Base-by-base conservation (phyloP, 371 early-diverging fungal genomes). In the Enteropsectra breve region DNA sequence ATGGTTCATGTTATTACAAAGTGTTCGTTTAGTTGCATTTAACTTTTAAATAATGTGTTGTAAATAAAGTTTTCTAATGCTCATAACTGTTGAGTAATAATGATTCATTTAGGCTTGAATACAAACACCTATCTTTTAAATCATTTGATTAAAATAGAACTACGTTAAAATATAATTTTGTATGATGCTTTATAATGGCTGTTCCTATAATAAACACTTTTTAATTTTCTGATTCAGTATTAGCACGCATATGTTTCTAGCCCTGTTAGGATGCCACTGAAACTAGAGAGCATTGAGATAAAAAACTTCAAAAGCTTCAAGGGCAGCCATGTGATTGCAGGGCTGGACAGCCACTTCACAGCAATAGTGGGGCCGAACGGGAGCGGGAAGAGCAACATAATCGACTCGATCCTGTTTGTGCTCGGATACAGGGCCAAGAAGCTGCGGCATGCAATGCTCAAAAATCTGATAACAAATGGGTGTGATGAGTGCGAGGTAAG, bases 371-470 rank as follows among this genome's bases (percentile, higher is more conserved):
- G 97, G 0, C 94, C 94, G 1, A 97, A 97, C 71, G 98, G 99
- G n/a, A 91, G 90, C 18, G 99, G 97, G 33, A 99, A 93, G 57
- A 92, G 92, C 5, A 99, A 97, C 73, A 94, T 99, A 18, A 97
- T 99, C 71, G 99, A 99, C 79, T 85, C 92, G 0, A 83, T 99
- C 34, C 80, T 97, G 29, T 99, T 99, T 81, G 96, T 97, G 33
- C 94, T 99, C 84, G 99, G 99, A 18, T 98, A 90, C 81, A 83
- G 91, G 60, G 94, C 97, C 13, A 91, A 87, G 82, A 96, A 95
- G 76, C 89, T 99, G 86, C 84, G 99, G 49, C 98, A 99, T 78
- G 88, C 87, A 18, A 89, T 89, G 70, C 80, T 94, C 28, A 88
- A 88, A 0, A 93, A 92, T 68, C 84, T 99, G 23, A 94, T 97